Percentiles rank a stretch among this genome's conserved stretches.
These are phyloP conservation scores for Alopecurus myosuroides DNA, from an alignment of 176 grass and related monocot species.

Conservation along the genomic window DNA sequence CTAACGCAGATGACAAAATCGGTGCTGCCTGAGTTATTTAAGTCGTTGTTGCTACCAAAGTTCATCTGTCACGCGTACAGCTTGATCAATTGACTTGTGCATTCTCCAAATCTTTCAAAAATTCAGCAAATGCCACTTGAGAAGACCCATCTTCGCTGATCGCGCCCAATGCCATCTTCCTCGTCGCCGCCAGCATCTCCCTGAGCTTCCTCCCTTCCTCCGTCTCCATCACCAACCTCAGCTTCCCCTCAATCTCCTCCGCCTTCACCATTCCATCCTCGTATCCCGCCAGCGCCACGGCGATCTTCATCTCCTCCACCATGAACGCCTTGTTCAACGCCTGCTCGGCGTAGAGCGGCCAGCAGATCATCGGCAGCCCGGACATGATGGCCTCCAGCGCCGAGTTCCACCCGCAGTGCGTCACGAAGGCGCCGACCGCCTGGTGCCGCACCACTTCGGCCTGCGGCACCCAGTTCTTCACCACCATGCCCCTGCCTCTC, in stretches of 20 bases:
- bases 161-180: neutral
- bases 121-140: constrained; percentile 6
- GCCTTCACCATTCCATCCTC: constrained; percentile 24
- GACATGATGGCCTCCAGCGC: constrained; percentile 44
- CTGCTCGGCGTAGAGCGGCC: constrained; percentile 81
- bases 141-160: constrained; percentile 17
- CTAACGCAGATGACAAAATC: too few relatives aligned
- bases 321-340: constrained; percentile 67
- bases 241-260: constrained; percentile 33
- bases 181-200: neutral
- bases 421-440: constrained; percentile 44
- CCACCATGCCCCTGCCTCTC: constrained; percentile 27
- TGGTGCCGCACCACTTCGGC: constrained; percentile 37
- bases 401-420: constrained; percentile 77
- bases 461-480: constrained; percentile 54
- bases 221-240: constrained; percentile 36
- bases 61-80: too few relatives aligned
- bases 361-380: constrained; percentile 58
- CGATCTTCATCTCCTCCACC: constrained; percentile 37
- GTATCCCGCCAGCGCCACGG: constrained; percentile 32
- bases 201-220: constrained; percentile 17
- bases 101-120: neutral
- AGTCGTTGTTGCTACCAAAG: too few relatives aligned
- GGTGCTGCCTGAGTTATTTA: too few relatives aligned
- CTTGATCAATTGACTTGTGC: too few relatives aligned